Base-by-base conservation (phyloP, 1,284 basidiomycete species). In the Neolentinus lepideus region DNA sequence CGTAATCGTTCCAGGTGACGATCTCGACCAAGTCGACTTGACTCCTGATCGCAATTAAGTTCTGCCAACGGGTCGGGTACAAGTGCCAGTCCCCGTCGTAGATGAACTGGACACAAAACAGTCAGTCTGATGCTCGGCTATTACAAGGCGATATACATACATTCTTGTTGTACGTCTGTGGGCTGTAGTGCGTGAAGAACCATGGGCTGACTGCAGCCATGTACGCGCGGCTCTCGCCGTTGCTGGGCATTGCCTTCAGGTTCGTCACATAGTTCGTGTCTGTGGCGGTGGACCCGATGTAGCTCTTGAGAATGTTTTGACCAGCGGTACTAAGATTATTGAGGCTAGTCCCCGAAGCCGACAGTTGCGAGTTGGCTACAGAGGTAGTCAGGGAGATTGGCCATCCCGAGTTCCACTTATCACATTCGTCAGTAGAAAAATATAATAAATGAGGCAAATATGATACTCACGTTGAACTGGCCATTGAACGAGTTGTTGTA, bases 111-210 rank as follows among this genome's bases (percentile, higher is more conserved):
- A 19, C n/a, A 52, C 10, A 3, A 31, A 10, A 25, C 4, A 4
- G 19, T 52, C 27, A 52, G 51, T 29, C 25, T 47, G 19, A 25
- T 25, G 16, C 4, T n/a, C n/a, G n/a, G n/a, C n/a, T n/a, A n/a
- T n/a, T n/a, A n/a, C n/a, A n/a, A n/a, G n/a, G n/a, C n/a, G n/a
- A n/a, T n/a, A n/a, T 53, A 67, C 79, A 62, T 59, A 90, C 90
- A 68, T 93, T 92, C 74, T 94, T 93, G 74, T 92, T 84, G 69
- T 81, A 92, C 0, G 78, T 75, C 43, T 85, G 66, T 2, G 74
- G 69, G 27, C 80, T 72, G 62, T 85, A 89, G 62, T 89, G 87
- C 6, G 90, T 92, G 75, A 86, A 93, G 75, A 93, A 93, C 74
- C 75, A 77, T 0, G 75, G 71, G 22, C 72, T 72, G 9, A 70